Evolutionary conservation across 768 basidiomycete genomes (phyloP), one percentile per base, ranked within the genome.

Genomic region (Kwoniella sp.): DNA sequence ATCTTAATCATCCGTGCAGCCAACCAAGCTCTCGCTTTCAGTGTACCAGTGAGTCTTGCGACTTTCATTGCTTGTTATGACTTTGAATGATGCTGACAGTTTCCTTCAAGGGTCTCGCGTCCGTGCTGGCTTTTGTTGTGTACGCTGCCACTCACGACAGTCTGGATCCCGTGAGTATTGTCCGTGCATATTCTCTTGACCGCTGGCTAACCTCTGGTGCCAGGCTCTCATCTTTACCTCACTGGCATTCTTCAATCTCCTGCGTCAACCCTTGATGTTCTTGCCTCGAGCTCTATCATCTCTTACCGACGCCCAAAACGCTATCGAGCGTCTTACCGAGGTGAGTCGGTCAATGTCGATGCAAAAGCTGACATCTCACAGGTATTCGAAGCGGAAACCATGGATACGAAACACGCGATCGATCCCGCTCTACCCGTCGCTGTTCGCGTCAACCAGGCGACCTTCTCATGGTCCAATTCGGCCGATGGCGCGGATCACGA

Each of bases 211-310:
- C 13, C 13, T 27, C 59, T 24, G 22, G 4, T n/a, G 37, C 2
- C 26, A 76, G 74, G 88, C 88, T 0, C 80, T 87, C 61, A 87
- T 89, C 59, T 90, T 90, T 76, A 81, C 88, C 5, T 86, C 85
- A 24, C 80, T 89, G 58, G 85, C 86, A 80, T 83, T 86, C 72
- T 80, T 80, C 67, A 80, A 86, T 81, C 83, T 89, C 22, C 83
- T 89, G 36, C 84, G 88, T 15, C 88, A 88, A 75, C 88, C 88
- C 0, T 84, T 79, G 25, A 76, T 76, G 71, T 79, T 79, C 63
- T 60, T 79, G 15, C 77, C 79, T 4, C 68, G 74, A 44, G 72
- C 76, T 1, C 79, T 89, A 9, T 86, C 87, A 10, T 83, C 85
- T 9, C 85, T 85, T 40, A 83, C 86, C 0, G 88, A 90, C 70